Conservation (phyloP, 129 eudicot genomes). For the Tagetes erecta region DNA sequence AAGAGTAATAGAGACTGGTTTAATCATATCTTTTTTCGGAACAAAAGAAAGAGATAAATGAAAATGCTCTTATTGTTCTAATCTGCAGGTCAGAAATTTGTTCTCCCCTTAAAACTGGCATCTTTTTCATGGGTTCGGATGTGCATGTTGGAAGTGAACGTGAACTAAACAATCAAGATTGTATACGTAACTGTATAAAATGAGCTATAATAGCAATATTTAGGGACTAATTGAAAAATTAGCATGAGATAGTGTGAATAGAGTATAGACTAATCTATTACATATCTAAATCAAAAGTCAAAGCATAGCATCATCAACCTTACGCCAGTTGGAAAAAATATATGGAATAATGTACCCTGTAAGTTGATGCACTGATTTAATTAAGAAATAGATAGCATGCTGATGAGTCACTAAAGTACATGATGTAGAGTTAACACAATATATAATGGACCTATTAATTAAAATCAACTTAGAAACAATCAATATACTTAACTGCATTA, state of each 20-base stretch:
- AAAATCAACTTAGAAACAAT: slow-evolving; percentile 21
- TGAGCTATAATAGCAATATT: background rate
- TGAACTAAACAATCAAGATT: background rate
- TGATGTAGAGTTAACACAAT: slow-evolving; percentile 19
- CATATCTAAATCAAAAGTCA: background rate
- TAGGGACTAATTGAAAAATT: background rate
- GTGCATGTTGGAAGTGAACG: background rate
- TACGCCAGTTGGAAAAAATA: background rate
- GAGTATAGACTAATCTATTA: slow-evolving; percentile 3
- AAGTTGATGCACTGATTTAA: background rate
- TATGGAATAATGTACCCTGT: background rate
- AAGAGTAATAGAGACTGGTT: background rate
- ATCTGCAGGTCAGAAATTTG: background rate
- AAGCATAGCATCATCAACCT: slow-evolving; percentile 13
- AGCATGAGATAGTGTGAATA: background rate
- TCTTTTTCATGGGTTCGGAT: background rate
- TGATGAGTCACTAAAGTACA: background rate
- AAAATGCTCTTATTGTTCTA: background rate
- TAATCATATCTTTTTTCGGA: background rate
- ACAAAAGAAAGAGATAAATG: background rate
- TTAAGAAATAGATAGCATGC: background rate
- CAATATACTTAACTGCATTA: slow-evolving; percentile 3
- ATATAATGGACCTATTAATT: slow-evolving; percentile 18
- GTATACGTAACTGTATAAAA: background rate
- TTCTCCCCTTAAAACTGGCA: background rate